Base-by-base conservation (phyloP, 208 protist species). In the Lotmaria passim region DNA sequence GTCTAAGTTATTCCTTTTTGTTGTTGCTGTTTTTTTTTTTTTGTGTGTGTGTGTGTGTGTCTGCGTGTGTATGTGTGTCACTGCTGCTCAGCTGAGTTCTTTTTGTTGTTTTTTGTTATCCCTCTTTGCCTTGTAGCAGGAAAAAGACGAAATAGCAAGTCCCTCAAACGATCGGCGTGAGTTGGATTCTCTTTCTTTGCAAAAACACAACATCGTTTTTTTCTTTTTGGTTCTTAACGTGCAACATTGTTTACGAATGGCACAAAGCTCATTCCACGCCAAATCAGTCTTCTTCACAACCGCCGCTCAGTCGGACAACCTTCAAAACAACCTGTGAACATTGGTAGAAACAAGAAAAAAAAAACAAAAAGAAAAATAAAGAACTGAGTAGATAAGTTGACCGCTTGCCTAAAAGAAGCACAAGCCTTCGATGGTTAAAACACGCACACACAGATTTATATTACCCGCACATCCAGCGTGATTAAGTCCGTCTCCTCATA, bases 1-100 rank as follows among this genome's bases (percentile, higher is more conserved):
- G 23, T 14, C 28, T 53, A 68, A 61, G 59, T 34, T 61, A 55
- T 69, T 36, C n/a, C 23, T 52, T 58, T 39, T 43, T 65, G 30
- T 38, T 31, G 10, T 23, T 58, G n/a, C n/a, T n/a, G n/a, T n/a
- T n/a, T n/a, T n/a, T n/a, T n/a, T n/a, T n/a, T n/a, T n/a, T n/a
- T n/a, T n/a, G n/a, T n/a, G n/a, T 12, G 14, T 68, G 31, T 10
- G 52, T 30, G 5, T 48, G 36, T 50, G 24, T 39, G 10, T 4
- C 60, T 44, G 60, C 34, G n/a, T 12, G 14, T 68, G 31, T 10
- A 44, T 30, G 5, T 48, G 36, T 50, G 24, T 39, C n/a, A 7
- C 60, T 44, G 60, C 34, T 68, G 36, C 23, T 34, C 28, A 26
- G 7, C 59, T 65, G 38, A 30, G 38, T 7, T 47, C 8, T 10